Base-by-base conservation (phyloP, 2,329 filamentous ascomycete species). In the Coniochaeta sp. region DNA sequence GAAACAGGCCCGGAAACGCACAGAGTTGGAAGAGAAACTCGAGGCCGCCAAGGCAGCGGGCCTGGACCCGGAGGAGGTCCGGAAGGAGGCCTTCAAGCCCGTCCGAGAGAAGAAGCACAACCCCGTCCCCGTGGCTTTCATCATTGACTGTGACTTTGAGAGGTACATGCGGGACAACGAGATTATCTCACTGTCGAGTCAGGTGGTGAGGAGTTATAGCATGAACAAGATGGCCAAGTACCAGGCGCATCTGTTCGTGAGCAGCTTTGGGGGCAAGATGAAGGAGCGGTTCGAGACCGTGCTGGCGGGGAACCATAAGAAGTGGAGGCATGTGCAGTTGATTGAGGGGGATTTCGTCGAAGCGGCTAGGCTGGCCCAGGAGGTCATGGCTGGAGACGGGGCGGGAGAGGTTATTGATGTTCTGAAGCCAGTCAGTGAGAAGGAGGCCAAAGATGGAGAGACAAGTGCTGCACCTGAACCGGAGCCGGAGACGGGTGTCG, bases 141-240 rank as follows among this genome's bases (percentile, higher is more conserved):
- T 99, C 62, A 78, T 99, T 64, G 95, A 99, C 76, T 98, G 93
- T 75, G 87, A 90, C 65, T 99, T 96, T 71, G 93, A 99, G 72
- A 80, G 89, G 47, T 83, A 93, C 69, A 99, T 99, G 95, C 81
- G 81, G 58, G 89, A 93, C 40, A 89, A 89, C 66, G 95, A 99
- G 75, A 79, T 90, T 33, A 87, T 93, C 60, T 96, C 91, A 5
- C 81, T 99, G 14, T 85, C 85, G 1, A 85, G 87, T 61, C 95
- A 99, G 73, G 81, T 99, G 63, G 96, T 91, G 9, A 81, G 95
- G 60, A 89, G 84, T 61, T 99, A 99, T 74, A 91, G 92, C 22
- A 91, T 96, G 69, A 98, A 97, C 74, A 84, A 83, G 62, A 85
- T 82, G 60, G 81, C 88, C 0, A 75, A 72, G 8, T 93, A 84